Evolutionary conservation across 2,329 filamentous ascomycete species (phyloP), one percentile per base, ranked within the genome.

Genomic region (Venturia aucupariae): DNA sequence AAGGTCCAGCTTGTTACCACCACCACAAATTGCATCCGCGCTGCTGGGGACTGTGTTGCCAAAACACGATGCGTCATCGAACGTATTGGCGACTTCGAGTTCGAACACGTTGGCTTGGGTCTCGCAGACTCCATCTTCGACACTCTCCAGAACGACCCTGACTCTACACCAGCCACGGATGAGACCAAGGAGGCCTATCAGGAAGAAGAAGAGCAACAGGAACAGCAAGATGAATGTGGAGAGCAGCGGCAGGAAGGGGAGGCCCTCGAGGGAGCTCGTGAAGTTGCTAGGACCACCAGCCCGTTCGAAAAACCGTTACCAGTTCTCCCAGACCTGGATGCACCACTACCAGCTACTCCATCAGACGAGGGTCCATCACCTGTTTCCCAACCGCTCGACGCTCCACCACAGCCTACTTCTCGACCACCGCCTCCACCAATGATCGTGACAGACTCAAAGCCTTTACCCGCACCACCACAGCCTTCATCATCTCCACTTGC

Each of bases 41-140:
- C 90, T 27, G 92, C 92, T 55, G 93, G 93, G 48, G 92, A 96
- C 69, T 97, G 93, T 74, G 89, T 96, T 24, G 87, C 89, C 7
- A 93, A 92, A 76, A 89, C 92, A 13, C 91, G 91, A 70, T 82
- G 85, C 72, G 86, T 95, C 55, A 88, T 99, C 65, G 92, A 96
- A 75, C 84, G 89, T 66, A 91, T 94, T 67, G 92, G 92, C 24
- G 92, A 96, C 74, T 96, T 96, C 68, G 92, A 96, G 74, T 86
- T 92, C 68, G 85, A 89, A 68, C 72, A 78, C 44, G 77, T 77
- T 22, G 67, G 75, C 71, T 67, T 76, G 46, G 75, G 80, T 38
- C 75, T 89, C 11, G 71, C 73, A 4, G 70, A 75, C 24, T 67
- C 69, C 2, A 72, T 77, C 7, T 72, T 77, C 61, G 71, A 76